These are phyloP conservation scores for Mortierella antarctica DNA, from an alignment of 192 early-diverging fungal genomes.

Conservation along the genomic window DNA sequence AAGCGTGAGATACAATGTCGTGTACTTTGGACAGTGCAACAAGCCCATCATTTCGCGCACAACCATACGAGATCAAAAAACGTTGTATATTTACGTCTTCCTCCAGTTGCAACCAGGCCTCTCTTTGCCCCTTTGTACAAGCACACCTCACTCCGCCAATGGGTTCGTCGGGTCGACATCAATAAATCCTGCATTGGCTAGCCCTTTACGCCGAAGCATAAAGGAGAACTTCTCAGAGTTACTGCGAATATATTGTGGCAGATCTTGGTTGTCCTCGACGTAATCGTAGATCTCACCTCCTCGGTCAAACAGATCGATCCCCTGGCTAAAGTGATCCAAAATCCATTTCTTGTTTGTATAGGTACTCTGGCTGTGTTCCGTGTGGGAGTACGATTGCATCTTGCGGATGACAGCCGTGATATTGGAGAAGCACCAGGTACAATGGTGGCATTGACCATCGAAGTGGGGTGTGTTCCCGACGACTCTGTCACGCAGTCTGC, in stretches of 20 bases:
- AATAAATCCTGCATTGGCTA: constrained; percentile 1
- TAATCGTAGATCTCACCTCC: background rate
- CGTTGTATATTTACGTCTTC: too few relatives aligned
- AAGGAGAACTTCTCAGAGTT: background rate
- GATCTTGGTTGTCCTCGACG: background rate
- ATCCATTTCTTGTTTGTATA: background rate
- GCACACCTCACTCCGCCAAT: too few relatives aligned
- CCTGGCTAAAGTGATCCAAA: background rate
- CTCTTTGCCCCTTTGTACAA: too few relatives aligned
- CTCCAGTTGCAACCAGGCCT: too few relatives aligned
- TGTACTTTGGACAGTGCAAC: too few relatives aligned
- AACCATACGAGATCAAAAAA: too few relatives aligned
- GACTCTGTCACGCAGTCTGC: too few relatives aligned
- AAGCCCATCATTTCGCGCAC: too few relatives aligned
- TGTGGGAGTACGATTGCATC: constrained; percentile 5
- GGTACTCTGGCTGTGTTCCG: background rate
- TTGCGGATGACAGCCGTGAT: background rate
- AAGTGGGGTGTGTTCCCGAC: too few relatives aligned
- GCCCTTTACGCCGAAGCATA: constrained; percentile 2
- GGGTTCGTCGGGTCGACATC: background rate
- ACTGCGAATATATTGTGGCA: background rate
- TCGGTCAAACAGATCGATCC: constrained; percentile 3
- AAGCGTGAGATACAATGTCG: too few relatives aligned
- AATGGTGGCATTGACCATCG: too few relatives aligned
- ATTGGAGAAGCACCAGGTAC: too few relatives aligned